Evolutionary conservation across 164 flowering plant genomes (phyloP), one percentile per base, ranked within the genome.

Genomic region (Magnolia officinalis): DNA sequence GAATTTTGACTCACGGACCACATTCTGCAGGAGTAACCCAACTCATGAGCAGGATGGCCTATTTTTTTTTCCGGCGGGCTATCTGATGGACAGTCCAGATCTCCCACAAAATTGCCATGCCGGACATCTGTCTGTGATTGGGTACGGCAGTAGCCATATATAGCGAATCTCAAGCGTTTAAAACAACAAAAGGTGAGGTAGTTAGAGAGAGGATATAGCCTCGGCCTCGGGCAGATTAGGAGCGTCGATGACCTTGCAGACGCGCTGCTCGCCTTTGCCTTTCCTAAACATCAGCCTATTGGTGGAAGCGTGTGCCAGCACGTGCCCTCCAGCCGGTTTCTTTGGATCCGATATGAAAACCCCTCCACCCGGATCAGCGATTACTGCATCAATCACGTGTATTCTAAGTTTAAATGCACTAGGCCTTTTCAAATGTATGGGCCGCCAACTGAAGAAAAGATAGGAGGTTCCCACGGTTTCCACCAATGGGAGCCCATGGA

Each of bases 251-350:
- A 94, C 96, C 87, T 96, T 96, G 92, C 98, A 92, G 80, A 92
- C 90, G 8, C 97, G 93, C 82, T 96, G 98, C 80, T 96, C 99
- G n/a, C 98, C 98, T 87, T 96, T 94, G 80, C 99, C 99, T 82
- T 92, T 96, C 85, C 98, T 90, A 81, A 96, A 94, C 98, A 94
- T 94, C 76, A 96, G 80, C 85, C 98, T 87, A 64, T 94, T 81
- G 31, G 99, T 96, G 69, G 96, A 90, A 7, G 99, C 97, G 80
- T 96, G 99, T 74, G 99, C 99, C 67, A 94, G 89, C 18, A 96
- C 99, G 78, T 96, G 99, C n/a, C 99, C 99, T 65, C 99, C 98
- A 23, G 98, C 98, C 72, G 99, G 99, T 78, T 96, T 96, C 92
- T 96, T 96, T 65, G 99, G 98, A 74, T 94, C 99, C 55, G 98